These are phyloP conservation scores for Colletotrichum horii DNA, from an alignment of 2,329 filamentous ascomycete species.

Conservation along the genomic window DNA sequence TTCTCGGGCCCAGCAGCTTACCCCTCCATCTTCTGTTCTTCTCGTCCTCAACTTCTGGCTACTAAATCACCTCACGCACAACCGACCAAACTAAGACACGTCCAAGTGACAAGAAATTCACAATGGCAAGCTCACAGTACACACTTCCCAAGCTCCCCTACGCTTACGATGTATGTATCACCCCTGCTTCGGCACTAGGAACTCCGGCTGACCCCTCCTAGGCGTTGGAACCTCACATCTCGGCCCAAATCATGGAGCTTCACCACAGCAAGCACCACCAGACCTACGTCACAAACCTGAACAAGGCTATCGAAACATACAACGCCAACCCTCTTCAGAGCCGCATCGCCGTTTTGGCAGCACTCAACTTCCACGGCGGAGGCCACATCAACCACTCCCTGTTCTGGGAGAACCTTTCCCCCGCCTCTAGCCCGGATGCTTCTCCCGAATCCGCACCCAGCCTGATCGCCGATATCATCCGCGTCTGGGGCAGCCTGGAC, in stretches of 20 bases:
- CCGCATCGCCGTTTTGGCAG: slow-evolving; percentile 71
- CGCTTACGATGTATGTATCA: slow-evolving; percentile 67
- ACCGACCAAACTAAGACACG: background rate
- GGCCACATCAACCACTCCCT: slow-evolving; percentile 93
- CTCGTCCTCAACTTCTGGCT: background rate
- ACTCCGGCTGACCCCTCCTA: slow-evolving; percentile 30
- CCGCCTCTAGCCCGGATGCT: slow-evolving; percentile 62
- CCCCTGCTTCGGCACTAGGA: too few relatives aligned
- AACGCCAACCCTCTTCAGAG: slow-evolving; percentile 40
- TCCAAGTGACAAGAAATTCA: background rate
- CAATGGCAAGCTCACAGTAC: slow-evolving; percentile 52
- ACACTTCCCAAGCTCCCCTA: slow-evolving; percentile 71
- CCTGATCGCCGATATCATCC: slow-evolving; percentile 65
- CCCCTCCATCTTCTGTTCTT: background rate
- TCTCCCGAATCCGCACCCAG: slow-evolving; percentile 59
- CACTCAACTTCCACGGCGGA: slow-evolving; percentile 87
- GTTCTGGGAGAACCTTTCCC: slow-evolving; percentile 86
- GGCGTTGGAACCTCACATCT: slow-evolving; percentile 78
- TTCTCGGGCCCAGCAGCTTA: background rate
- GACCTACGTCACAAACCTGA: slow-evolving; percentile 78
- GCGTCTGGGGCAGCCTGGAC: slow-evolving; percentile 72
- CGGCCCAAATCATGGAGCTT: slow-evolving; percentile 79
- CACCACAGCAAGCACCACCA: slow-evolving; percentile 83
- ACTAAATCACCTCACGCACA: background rate
- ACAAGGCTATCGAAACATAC: slow-evolving; percentile 67